These are phyloP conservation scores for Yamadazyma aaseri DNA, from an alignment of 1,139 yeast species.

Conservation along the genomic window DNA sequence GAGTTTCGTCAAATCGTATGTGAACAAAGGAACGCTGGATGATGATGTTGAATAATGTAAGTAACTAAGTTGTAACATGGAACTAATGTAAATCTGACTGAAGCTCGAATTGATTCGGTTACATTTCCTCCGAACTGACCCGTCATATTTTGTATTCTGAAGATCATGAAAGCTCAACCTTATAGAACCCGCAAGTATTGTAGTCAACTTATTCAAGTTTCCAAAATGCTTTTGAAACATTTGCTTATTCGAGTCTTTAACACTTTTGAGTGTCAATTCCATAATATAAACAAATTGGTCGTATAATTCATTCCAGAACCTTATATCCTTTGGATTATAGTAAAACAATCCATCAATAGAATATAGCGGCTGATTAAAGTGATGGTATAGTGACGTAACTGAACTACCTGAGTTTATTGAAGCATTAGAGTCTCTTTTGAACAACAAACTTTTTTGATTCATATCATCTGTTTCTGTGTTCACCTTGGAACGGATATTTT, in stretches of 20 bases:
- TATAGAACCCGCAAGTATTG: conserved; percentile 49
- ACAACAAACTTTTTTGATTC: conserved; percentile 23
- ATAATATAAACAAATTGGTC: conserved; percentile 46
- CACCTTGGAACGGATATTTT: conserved; percentile 1
- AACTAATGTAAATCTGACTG: conserved; percentile 61
- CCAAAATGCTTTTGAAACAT: conserved; percentile 53
- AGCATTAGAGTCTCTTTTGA: conserved; percentile 41
- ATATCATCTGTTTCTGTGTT: conserved; percentile 2
- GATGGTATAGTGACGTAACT: conserved; percentile 36
- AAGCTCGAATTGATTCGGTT: conserved; percentile 51
- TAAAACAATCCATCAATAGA: conserved; percentile 49
- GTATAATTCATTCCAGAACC: conserved; percentile 55
- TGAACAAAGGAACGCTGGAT: conserved; percentile 31
- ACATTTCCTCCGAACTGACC: conserved; percentile 45
- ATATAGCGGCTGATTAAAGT: conserved; percentile 43
- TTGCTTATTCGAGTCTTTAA: conserved; percentile 48
- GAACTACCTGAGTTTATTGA: conserved; percentile 31
- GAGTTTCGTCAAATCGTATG: conserved; percentile 30
- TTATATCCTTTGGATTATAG: conserved; percentile 54
- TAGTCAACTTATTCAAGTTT: conserved; percentile 47
- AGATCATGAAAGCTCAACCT: conserved; percentile 54
- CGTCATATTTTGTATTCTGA: conserved; percentile 41
- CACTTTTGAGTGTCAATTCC: conserved; percentile 46
- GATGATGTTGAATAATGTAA: conserved; percentile 28
- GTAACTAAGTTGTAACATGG: conserved; percentile 50